Percentiles rank a stretch among this genome's conserved stretches.
Evolutionary conservation across 2,329 filamentous ascomycete species (phyloP).

Genomic region (Fusarium stilboides): DNA sequence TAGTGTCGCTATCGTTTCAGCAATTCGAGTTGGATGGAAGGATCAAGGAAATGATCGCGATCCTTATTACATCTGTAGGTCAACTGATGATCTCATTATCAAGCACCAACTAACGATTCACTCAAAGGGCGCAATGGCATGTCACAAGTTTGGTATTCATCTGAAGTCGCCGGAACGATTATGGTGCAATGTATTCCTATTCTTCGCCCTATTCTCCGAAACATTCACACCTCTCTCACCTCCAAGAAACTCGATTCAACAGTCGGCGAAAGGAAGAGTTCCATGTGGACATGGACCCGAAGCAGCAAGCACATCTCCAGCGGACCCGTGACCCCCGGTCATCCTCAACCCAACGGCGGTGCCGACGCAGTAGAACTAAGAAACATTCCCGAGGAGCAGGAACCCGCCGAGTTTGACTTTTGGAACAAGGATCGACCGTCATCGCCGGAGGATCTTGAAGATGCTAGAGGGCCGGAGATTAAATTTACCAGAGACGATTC

Average conservation of each 20-base stretch:
- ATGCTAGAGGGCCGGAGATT: neutral
- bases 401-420: constrained; percentile 33
- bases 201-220: constrained; percentile 61
- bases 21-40: constrained; percentile 65
- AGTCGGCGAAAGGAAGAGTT: constrained; percentile 34
- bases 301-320: constrained; percentile 44
- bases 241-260: constrained; percentile 43
- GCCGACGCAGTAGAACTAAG: constrained; percentile 38
- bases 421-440: constrained; percentile 27
- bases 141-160: constrained; percentile 58
- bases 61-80: constrained; percentile 62
- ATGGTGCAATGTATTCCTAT: constrained; percentile 70
- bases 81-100: too few relatives aligned
- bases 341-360: constrained; percentile 4
- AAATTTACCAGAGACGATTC: constrained; percentile 31
- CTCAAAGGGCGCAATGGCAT: constrained; percentile 48
- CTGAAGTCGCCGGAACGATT: constrained; percentile 68
- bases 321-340: constrained; percentile 14
- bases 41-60: constrained; percentile 63
- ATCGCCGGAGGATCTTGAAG: constrained; percentile 17
- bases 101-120: neutral
- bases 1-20: constrained; percentile 63
- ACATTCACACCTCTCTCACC: constrained; percentile 46
- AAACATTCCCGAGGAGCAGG: constrained; percentile 43
- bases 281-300: constrained; percentile 41